phyloP scores from a whole-genome alignment of 768 basidiomycete species.

The Russula ochroleuca region DNA sequence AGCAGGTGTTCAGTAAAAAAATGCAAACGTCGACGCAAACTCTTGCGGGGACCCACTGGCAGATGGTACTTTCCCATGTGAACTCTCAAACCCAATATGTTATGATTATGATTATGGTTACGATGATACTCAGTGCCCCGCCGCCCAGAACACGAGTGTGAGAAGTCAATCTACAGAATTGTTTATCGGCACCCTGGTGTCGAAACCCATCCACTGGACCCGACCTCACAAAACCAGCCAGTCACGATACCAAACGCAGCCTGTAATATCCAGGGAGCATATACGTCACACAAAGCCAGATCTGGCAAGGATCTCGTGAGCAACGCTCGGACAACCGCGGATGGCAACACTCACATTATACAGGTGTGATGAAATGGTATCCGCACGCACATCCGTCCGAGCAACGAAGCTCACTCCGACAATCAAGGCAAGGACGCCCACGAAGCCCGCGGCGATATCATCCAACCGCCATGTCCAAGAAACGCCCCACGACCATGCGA shows the following conservation, averaged over 20 bases:
- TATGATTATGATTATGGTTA: too few relatives aligned
- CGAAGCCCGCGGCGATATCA: conserved; percentile 28
- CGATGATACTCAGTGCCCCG: too few relatives aligned
- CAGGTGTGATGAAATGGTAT: conserved; percentile 27
- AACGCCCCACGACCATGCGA: conserved; percentile 39
- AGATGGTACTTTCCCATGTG: too few relatives aligned
- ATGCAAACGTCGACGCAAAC: too few relatives aligned
- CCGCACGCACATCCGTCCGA: conserved; percentile 18
- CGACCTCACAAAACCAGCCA: not conserved
- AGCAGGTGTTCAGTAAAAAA: too few relatives aligned
- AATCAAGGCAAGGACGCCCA: conserved; percentile 35
- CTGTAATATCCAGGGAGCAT: conserved; percentile 26
- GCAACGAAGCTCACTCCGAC: conserved; percentile 31
- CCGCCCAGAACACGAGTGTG: too few relatives aligned
- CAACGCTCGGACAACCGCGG: too few relatives aligned
- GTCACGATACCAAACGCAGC: not conserved
- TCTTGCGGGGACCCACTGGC: too few relatives aligned
- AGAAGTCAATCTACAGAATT: not conserved
- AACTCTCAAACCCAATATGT: too few relatives aligned
- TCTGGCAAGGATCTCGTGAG: conserved; percentile 9
- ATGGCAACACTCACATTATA: conserved; percentile 25
- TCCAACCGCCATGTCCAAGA: conserved; percentile 38
- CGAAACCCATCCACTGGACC: not conserved
- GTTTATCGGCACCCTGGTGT: not conserved
- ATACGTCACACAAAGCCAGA: conserved; percentile 26